Percentiles rank a stretch among this genome's conserved stretches.
Evolutionary conservation across 2,329 filamentous ascomycete species (phyloP).

Genomic region (Ustilaginoidea virens): DNA sequence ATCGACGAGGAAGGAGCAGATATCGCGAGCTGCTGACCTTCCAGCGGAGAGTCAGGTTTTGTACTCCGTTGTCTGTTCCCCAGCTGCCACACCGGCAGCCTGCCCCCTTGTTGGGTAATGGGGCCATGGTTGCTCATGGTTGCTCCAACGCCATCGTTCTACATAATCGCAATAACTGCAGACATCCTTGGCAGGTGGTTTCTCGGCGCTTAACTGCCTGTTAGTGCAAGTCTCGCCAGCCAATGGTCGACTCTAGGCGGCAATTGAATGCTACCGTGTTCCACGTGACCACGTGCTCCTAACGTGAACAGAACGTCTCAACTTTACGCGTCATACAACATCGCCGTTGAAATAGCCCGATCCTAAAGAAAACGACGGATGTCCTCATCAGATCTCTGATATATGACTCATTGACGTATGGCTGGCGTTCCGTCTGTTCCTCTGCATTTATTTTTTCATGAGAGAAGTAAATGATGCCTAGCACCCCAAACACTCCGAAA

Average conservation of each 20-base stretch:
- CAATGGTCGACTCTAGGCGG: background rate
- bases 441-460: background rate
- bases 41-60: conserved; percentile 1
- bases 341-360: too few species aligned
- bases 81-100: background rate
- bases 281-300: too few species aligned
- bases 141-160: too few species aligned
- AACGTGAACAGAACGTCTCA: too few species aligned
- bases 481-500: background rate
- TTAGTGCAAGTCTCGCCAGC: background rate
- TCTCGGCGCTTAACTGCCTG: conserved; percentile 3
- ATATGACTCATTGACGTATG: too few species aligned
- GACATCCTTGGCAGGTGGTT: background rate
- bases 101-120: background rate
- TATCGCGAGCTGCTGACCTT: background rate
- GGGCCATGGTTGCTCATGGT: background rate
- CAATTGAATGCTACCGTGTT: too few species aligned
- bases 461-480: background rate
- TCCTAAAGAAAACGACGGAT: too few species aligned
- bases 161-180: background rate
- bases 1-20: too few species aligned
- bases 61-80: conserved; percentile 1
- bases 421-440: too few species aligned
- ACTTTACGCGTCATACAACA: too few species aligned
- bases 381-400: too few species aligned